Evolutionary conservation across 352 stramenopile species (phyloP).

Genomic region (Phytophthora tentaculata): DNA sequence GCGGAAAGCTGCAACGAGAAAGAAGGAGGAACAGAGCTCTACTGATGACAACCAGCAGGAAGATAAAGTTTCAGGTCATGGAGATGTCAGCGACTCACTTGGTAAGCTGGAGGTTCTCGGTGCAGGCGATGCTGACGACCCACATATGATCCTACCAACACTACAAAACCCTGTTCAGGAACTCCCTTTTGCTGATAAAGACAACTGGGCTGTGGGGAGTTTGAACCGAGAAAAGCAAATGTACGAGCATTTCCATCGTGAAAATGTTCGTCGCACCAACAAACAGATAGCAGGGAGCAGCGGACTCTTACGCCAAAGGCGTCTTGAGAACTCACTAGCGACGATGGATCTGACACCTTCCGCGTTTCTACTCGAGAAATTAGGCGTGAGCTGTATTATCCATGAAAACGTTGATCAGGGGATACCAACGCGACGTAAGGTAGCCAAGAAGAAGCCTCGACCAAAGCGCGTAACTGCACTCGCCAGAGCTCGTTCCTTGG

Average conservation of each 20-base stretch:
- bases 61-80: slow-evolving; percentile 2
- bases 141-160: slow-evolving; percentile 40
- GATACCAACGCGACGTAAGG: slow-evolving; percentile 19
- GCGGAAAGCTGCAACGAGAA: slow-evolving; percentile 40
- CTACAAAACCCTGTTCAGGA: slow-evolving; percentile 52
- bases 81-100: slow-evolving; percentile 34
- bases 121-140: slow-evolving; percentile 19
- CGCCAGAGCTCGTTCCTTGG: slow-evolving; percentile 30
- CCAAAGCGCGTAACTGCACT: slow-evolving; percentile 28
- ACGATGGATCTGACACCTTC: slow-evolving; percentile 69
- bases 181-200: slow-evolving; percentile 75
- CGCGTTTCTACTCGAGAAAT: slow-evolving; percentile 67
- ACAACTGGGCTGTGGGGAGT: slow-evolving; percentile 81
- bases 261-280: slow-evolving; percentile 65
- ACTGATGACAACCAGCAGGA: not conserved
- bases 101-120: slow-evolving; percentile 28
- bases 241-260: slow-evolving; percentile 74
- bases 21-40: slow-evolving; percentile 8
- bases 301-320: slow-evolving; percentile 39
- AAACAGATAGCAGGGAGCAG: slow-evolving; percentile 47
- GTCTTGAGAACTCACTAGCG: slow-evolving; percentile 38
- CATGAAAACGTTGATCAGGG: slow-evolving; percentile 34
- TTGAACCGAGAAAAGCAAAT: slow-evolving; percentile 79
- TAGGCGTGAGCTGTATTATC: slow-evolving; percentile 70
- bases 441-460: slow-evolving; percentile 31